A percentile compares a stretch with the other conserved stretches of the same genome.
phyloP scores from a whole-genome alignment of 2,329 filamentous ascomycete genomes.

The Hymenoscyphus occultus region DNA sequence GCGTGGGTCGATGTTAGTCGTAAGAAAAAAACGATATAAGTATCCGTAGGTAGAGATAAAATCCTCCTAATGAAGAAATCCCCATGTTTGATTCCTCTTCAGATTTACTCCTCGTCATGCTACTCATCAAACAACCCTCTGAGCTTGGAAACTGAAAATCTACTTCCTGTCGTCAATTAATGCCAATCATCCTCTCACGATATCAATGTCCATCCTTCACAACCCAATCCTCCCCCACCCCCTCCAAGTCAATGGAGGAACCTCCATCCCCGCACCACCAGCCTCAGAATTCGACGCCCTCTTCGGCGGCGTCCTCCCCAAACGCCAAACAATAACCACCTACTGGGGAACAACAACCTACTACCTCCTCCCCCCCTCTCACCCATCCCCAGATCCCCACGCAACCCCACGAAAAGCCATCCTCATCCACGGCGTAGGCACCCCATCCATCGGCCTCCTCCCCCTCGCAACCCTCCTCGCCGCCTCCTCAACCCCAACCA shows the following conservation, averaged over 20 bases:
- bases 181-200: neutral
- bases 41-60: neutral
- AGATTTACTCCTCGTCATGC: neutral
- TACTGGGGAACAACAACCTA: slow-evolving; percentile 19
- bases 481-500: neutral
- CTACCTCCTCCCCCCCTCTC: slow-evolving; percentile 17
- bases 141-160: too few relatives aligned
- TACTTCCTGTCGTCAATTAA: too few relatives aligned
- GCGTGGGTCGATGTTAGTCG: neutral
- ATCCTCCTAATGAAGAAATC: neutral
- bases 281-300: slow-evolving; percentile 14
- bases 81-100: neutral
- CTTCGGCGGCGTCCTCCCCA: slow-evolving; percentile 20
- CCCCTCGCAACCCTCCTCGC: neutral
- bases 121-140: too few relatives aligned
- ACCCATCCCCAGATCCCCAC: neutral
- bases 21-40: slow-evolving; percentile 1
- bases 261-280: slow-evolving; percentile 19
- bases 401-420: slow-evolving; percentile 25
- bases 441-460: neutral
- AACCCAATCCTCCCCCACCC: slow-evolving; percentile 11
- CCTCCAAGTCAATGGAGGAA: slow-evolving; percentile 14
- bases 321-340: slow-evolving; percentile 13
- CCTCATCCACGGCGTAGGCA: neutral
- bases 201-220: neutral